Evolutionary conservation across 1,284 basidiomycete genomes (phyloP).

Genomic region (Apiotrichum domesticum): DNA sequence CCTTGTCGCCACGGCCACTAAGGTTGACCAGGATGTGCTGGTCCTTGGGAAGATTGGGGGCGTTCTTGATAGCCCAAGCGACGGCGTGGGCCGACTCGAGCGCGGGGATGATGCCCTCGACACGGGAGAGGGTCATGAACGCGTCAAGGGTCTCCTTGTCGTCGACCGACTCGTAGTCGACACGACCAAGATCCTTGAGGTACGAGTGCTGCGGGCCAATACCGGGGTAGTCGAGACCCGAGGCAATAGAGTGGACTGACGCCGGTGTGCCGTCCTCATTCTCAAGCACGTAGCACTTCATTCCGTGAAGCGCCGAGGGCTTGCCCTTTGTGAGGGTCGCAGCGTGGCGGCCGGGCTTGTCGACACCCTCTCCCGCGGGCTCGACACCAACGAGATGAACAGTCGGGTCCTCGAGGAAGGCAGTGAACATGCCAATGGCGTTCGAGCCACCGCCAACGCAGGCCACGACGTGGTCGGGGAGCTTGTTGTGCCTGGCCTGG

Average conservation of each 20-base stretch:
- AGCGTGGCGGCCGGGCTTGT: conserved; percentile 78
- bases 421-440: conserved; percentile 92
- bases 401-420: conserved; percentile 74
- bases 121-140: conserved; percentile 83
- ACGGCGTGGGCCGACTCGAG: conserved; percentile 94
- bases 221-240: conserved; percentile 46
- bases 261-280: conserved; percentile 82
- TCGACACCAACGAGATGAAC: conserved; percentile 63
- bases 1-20: conserved; percentile 18
- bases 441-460: conserved; percentile 98
- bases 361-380: conserved; percentile 88
- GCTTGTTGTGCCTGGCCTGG: conserved; percentile 64
- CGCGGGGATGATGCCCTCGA: conserved; percentile 96
- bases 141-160: conserved; percentile 90
- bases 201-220: conserved; percentile 97
- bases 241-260: conserved; percentile 90
- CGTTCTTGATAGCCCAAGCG: conserved; percentile 79
- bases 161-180: conserved; percentile 85
- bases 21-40: conserved; percentile 69
- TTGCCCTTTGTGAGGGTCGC: conserved; percentile 86
- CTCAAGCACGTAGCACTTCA: conserved; percentile 86
- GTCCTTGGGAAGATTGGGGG: conserved; percentile 77
- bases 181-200: conserved; percentile 89
- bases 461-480: conserved; percentile 90
- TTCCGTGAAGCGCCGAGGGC: conserved; percentile 93